phyloP scores from a whole-genome alignment of 2,329 filamentous ascomycete genomes.

The Penicillium sp. region DNA sequence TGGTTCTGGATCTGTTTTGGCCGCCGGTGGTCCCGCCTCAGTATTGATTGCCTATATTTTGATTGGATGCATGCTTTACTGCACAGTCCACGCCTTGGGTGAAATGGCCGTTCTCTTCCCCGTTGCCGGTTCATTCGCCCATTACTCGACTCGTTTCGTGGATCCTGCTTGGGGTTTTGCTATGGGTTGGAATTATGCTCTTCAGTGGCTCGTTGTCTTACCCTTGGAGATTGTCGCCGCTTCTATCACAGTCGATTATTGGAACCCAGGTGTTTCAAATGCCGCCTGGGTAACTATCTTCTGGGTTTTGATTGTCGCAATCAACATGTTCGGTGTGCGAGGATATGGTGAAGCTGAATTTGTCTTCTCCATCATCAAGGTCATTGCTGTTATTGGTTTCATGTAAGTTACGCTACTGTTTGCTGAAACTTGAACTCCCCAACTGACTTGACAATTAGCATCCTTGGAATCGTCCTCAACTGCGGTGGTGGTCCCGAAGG shows the following conservation, averaged over 20 bases:
- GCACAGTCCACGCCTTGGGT: constrained; percentile 85
- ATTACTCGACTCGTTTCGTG: constrained; percentile 87
- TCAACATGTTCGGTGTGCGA: constrained; percentile 86
- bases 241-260: constrained; percentile 79
- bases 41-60: constrained; percentile 74
- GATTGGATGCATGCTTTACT: constrained; percentile 85
- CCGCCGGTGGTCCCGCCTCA: constrained; percentile 73
- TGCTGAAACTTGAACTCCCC: constrained; percentile 3
- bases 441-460: constrained; percentile 48
- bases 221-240: constrained; percentile 86
- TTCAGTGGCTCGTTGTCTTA: constrained; percentile 83
- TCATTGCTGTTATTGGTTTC: constrained; percentile 82
- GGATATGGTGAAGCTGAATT: constrained; percentile 91
- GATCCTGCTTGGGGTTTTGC: constrained; percentile 94
- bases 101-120: constrained; percentile 90
- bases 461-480: constrained; percentile 83
- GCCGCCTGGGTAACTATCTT: constrained; percentile 83
- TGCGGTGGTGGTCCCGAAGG: constrained; percentile 72
- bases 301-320: constrained; percentile 69
- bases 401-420: constrained; percentile 58
- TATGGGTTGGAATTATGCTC: constrained; percentile 92
- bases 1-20: constrained; percentile 70
- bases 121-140: constrained; percentile 86
- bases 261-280: constrained; percentile 64
- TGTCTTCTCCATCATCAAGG: constrained; percentile 80